phyloP scores from a whole-genome alignment of 768 basidiomycete species.

The Tulasnella sp. region DNA sequence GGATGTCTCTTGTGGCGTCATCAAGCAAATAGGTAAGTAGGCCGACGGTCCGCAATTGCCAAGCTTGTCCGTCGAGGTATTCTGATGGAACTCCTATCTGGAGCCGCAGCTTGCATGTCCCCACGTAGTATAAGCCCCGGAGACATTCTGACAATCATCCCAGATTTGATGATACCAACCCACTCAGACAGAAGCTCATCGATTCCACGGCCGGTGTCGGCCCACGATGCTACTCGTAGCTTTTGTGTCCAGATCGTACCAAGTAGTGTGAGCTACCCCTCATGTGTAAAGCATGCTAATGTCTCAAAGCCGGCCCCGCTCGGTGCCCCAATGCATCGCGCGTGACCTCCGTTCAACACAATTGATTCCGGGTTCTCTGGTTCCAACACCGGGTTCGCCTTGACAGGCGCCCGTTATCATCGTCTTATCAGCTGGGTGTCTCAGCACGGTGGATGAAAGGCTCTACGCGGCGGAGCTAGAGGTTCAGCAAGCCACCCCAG shows the following conservation, averaged over 20 bases:
- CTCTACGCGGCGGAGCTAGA: neutral
- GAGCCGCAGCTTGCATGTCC: neutral
- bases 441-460: neutral
- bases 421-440: neutral
- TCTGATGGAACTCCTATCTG: neutral
- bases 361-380: neutral
- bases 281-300: neutral
- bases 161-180: neutral
- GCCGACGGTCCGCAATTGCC: slow-evolving; percentile 8
- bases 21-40: neutral
- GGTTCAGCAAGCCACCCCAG: neutral
- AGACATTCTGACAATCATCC: slow-evolving; percentile 1
- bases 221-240: neutral
- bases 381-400: neutral
- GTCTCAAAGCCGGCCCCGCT: neutral
- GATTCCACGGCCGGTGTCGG: neutral
- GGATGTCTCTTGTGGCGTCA: neutral
- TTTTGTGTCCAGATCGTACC: neutral
- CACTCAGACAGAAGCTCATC: slow-evolving; percentile 8
- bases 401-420: slow-evolving; percentile 4
- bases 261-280: neutral
- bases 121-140: neutral
- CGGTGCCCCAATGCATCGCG: neutral
- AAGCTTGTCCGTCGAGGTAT: neutral
- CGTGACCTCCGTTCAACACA: neutral